A percentile compares a stretch with the other conserved stretches of the same genome.
Conservation (phyloP, 768 basidiomycete genomes). For the Tulasnella sp. region DNA sequence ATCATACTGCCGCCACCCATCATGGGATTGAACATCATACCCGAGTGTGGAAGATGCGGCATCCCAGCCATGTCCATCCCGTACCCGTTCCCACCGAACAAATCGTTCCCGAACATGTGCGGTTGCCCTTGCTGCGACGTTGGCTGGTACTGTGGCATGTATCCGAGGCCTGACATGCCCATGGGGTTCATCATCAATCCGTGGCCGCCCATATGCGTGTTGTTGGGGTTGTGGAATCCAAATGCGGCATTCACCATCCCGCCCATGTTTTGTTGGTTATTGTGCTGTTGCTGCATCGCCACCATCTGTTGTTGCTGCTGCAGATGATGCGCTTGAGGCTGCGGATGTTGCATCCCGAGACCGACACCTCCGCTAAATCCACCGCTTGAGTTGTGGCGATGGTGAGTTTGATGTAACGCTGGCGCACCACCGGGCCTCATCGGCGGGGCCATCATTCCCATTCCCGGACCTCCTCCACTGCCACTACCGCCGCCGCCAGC, state of each 20-base stretch:
- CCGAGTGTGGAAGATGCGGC: not conserved
- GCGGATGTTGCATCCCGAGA: constrained; percentile 8
- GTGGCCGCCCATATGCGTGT: constrained; percentile 20
- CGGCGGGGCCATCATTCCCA: not conserved
- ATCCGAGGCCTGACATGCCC: constrained; percentile 14
- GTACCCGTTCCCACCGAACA: constrained; percentile 19
- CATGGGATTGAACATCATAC: constrained; percentile 7
- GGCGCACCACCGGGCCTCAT: constrained; percentile 16
- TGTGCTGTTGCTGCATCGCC: constrained; percentile 14
- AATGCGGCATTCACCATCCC: constrained; percentile 13
- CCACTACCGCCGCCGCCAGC: constrained; percentile 24
- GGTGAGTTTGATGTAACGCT: constrained; percentile 13
- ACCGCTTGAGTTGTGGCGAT: constrained; percentile 4
- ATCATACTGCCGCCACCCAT: not conserved
- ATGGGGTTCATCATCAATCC: constrained; percentile 10
- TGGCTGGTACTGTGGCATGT: constrained; percentile 14
- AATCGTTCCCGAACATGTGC: constrained; percentile 31
- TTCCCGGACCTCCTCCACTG: constrained; percentile 8
- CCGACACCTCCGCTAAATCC: constrained; percentile 12
- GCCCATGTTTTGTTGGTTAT: constrained; percentile 18
- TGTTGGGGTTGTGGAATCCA: constrained; percentile 23
- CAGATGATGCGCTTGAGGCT: constrained; percentile 5
- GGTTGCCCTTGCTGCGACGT: constrained; percentile 27
- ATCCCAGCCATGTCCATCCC: constrained; percentile 22
- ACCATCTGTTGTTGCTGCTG: constrained; percentile 7